Evolutionary conservation across 768 basidiomycete species (phyloP), one percentile per base, ranked within the genome.

Genomic region (Amanita molliuscula): DNA sequence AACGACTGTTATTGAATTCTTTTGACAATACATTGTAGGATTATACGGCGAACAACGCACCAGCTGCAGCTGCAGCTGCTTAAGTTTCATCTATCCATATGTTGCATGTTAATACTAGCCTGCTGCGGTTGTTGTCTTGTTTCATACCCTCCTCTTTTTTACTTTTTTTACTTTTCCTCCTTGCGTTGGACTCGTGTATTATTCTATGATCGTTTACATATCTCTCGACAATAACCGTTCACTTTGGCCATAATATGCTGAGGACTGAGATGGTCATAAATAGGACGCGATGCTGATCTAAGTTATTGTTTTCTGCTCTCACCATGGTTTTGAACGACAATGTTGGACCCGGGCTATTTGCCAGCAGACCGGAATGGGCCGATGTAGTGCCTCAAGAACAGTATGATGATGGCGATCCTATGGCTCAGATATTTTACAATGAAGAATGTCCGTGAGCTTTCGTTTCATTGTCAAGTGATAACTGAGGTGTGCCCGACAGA

Each of bases 381-480:
- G 95, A 96, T 61, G 74, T 97, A 26, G 67, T 66, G 3, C 91
- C 94, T 0, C 58, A 94, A 11, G 71, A 78, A 18, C 95, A 98
- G 58, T 84, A 88, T 51, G 93, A 96, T 57, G 77, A 73, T 16
- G 63, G 76, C 28, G 77, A 78, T 53, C 87, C 92, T 1, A 72
- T 98, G 36, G 94, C 91, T 0, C 89, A 91, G 2, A 98, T 99
- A 64, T 81, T 94, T 61, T 99, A 99, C 61, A 79, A 81, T 3
- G 71, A 73, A 34, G 84, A 92, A 72, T 99, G 95, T 94, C 50
- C 61, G 88, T 74, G 37, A 41, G 35, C 38, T 54, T 26, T 44
- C 33, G 23, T 44, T 44, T 29, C 37, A 47, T 35, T 21, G 46
- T 48, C 53, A 44, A 46, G 34, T 34, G 28, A 44, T 45, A 13